Base-by-base conservation (phyloP, 495 filamentous ascomycete species). In the Penicillium manginii region DNA sequence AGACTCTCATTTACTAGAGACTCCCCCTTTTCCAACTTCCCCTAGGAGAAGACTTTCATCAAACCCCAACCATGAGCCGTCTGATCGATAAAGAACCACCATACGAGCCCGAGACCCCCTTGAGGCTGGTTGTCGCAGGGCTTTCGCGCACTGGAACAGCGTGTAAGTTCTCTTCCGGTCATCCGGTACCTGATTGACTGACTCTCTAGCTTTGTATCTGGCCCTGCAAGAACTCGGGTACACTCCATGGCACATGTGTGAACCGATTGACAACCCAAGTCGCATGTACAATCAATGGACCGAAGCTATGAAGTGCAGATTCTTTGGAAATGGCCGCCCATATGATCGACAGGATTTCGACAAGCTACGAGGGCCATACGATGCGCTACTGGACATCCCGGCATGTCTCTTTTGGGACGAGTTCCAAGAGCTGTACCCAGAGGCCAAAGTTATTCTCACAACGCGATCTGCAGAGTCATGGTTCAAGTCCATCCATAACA, bases 361-460 rank as follows among this genome's bases (percentile, higher is more conserved):
- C 19, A 22, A 31, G 14, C 35, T 54, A 14, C 33, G 51, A 54
- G 51, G 51, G 7, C 37, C 37, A 17, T 54, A 54, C 11, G 51
- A 54, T 31, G 51, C 51, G 10, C 22, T 54, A 18, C 23, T 54
- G 35, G 51, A 54, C 21, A 54, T 54, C 4, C 51, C 51, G 0
- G 51, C 51, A 42, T 54, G 51, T 31, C 51, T 54, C 1, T 54
- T 54, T 21, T 54, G 51, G 51, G 51, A 54, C 11, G 51, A 54
- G 17, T 54, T 54, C 22, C 32, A 54, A 10, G 35, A 42, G 29
- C 22, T 54, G n/a, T 66, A 66, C 32, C 63, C 63, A 6, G 48
- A 60, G 23, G 56, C 53, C 15, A 66, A 66, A 50, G 52, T 58
- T 21, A 64, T 66, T 22, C 52, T 66, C 9, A 64, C 64, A n/a